Percentiles rank a stretch among this genome's conserved stretches.
Evolutionary conservation across 164 flowering plant species (phyloP).

Genomic region (Cinnamomum chago): DNA sequence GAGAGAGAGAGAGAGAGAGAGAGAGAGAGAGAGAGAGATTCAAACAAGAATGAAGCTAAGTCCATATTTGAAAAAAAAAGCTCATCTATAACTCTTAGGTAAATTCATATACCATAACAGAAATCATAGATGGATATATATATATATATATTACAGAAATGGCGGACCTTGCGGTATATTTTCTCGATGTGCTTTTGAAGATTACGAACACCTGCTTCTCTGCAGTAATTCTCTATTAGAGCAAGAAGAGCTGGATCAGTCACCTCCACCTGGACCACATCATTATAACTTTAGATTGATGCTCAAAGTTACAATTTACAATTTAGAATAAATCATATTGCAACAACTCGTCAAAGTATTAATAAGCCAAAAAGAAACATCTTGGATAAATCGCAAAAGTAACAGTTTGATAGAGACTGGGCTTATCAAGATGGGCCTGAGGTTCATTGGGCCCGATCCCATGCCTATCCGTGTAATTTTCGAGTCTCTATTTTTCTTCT

Average conservation of each 20-base stretch:
- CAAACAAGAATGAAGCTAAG: too few relatives aligned
- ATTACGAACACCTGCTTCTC: conserved; percentile 96
- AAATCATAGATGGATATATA: too few relatives aligned
- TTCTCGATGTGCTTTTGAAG: conserved; percentile 97
- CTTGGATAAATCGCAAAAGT: neutral
- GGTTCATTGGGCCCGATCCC: neutral
- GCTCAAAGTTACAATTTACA: neutral
- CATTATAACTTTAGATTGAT: neutral
- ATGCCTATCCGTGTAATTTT: too few relatives aligned
- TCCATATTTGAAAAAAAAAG: too few relatives aligned
- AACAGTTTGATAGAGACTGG: too few relatives aligned
- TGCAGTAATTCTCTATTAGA: conserved; percentile 82
- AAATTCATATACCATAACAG: too few relatives aligned
- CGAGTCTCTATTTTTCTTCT: too few relatives aligned
- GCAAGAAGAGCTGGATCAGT: conserved; percentile 89
- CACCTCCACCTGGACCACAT: conserved; percentile 71
- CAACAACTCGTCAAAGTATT: neutral
- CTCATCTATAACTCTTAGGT: too few relatives aligned
- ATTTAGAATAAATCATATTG: neutral
- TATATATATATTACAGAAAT: neutral
- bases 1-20: too few relatives aligned
- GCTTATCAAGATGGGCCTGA: neutral
- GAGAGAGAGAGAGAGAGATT: too few relatives aligned
- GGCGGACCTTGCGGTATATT: conserved; percentile 89
- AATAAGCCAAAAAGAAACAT: neutral